Conservation (phyloP, 495 filamentous ascomycete species). For the Zalerion maritima region DNA sequence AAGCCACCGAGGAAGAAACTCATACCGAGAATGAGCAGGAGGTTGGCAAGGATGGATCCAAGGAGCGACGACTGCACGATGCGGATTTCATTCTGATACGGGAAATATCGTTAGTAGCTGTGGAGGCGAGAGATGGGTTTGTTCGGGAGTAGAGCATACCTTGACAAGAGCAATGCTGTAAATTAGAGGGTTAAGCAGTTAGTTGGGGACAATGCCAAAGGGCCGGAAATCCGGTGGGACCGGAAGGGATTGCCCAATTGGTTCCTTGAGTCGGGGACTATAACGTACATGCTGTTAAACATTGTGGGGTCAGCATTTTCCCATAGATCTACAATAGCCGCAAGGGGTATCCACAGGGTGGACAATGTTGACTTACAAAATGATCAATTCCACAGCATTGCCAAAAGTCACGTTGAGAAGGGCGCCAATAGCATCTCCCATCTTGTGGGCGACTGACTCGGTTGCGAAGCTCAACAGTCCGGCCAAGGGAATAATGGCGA, state of each 20-base stretch:
- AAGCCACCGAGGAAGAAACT: constrained; percentile 76
- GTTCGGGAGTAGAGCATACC: constrained; percentile 25
- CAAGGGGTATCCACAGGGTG: constrained; percentile 5
- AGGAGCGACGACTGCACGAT: constrained; percentile 83
- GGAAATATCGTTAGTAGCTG: constrained; percentile 18
- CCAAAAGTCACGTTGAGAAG: constrained; percentile 80
- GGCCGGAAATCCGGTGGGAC: too few species aligned
- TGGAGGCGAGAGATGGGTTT: neutral
- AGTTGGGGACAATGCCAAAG: too few species aligned
- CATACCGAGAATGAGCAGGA: constrained; percentile 83
- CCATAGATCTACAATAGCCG: neutral
- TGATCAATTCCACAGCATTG: constrained; percentile 81
- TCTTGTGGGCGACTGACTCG: constrained; percentile 60
- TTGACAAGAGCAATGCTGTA: constrained; percentile 53
- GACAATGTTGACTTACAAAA: constrained; percentile 40
- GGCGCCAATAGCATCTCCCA: constrained; percentile 71
- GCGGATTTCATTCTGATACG: constrained; percentile 68
- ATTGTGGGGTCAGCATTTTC: too few species aligned
- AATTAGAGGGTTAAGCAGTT: constrained; percentile 6
- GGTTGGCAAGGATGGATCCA: constrained; percentile 76
- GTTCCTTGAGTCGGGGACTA: too few species aligned
- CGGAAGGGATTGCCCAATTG: too few species aligned
- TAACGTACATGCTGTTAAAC: constrained; percentile 24
- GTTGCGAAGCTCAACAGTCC: constrained; percentile 68
- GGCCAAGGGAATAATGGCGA: constrained; percentile 73